Evolutionary conservation across 1,284 basidiomycete species (phyloP).

Genomic region (Pseudozyma thailandica): DNA sequence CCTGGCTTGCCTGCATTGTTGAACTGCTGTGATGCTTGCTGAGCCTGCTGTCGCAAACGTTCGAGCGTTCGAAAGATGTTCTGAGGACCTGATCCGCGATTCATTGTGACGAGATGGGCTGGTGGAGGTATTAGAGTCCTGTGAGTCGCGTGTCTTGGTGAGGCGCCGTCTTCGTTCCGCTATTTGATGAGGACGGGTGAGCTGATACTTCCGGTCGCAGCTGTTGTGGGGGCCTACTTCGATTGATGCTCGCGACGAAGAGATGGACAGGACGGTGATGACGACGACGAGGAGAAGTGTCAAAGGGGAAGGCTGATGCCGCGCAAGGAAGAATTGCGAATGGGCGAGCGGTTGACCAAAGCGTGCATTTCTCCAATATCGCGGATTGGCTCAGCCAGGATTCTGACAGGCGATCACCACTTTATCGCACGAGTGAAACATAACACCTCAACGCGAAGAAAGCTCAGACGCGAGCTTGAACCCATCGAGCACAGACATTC

Average conservation of each 20-base stretch:
- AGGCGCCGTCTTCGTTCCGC: neutral
- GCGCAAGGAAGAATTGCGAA: conserved; percentile 1
- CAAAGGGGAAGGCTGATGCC: conserved; percentile 1
- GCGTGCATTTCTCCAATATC: conserved; percentile 21
- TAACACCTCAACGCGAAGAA: conserved; percentile 24
- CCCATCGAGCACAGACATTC: conserved; percentile 23
- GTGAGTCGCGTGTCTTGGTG: neutral
- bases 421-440: conserved; percentile 32
- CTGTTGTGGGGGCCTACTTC: neutral
- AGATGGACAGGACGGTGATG: conserved; percentile 1
- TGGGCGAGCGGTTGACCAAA: conserved; percentile 36
- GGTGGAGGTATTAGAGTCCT: neutral
- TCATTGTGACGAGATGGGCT: conserved; percentile 18
- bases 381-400: conserved; percentile 32
- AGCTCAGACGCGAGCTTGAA: conserved; percentile 19
- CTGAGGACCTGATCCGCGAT: conserved; percentile 49
- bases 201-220: neutral
- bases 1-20: conserved; percentile 48
- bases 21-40: conserved; percentile 47
- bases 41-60: conserved; percentile 51
- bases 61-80: conserved; percentile 54
- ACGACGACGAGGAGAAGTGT: neutral
- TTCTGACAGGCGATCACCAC: conserved; percentile 52
- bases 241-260: neutral
- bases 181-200: neutral